Evolutionary conservation across 305 asterid genomes (phyloP).

Genomic region (Coffea humblotiana): DNA sequence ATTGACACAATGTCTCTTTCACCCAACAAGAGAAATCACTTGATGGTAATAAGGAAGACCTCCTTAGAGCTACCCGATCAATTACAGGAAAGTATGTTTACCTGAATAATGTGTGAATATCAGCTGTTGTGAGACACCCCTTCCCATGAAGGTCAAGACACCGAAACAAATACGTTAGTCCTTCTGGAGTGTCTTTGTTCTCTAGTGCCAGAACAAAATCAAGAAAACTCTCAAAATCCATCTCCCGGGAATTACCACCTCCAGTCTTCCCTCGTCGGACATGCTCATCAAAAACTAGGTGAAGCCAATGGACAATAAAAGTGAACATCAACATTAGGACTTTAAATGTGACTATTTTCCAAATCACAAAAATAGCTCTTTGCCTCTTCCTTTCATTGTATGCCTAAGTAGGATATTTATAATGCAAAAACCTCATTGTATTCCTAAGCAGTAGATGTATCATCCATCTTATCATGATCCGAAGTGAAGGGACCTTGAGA

Average conservation of each 20-base stretch:
- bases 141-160: constrained; percentile 95
- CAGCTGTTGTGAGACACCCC: constrained; percentile 90
- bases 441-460: neutral
- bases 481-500: neutral
- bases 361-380: neutral
- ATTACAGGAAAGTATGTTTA: constrained; percentile 21
- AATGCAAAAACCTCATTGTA: neutral
- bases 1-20: constrained; percentile 3
- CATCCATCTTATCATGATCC: neutral
- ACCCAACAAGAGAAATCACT: constrained; percentile 4
- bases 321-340: neutral
- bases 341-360: neutral
- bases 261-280: constrained; percentile 91
- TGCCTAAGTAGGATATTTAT: neutral
- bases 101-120: constrained; percentile 94
- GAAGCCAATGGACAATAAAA: constrained; percentile 10
- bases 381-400: neutral
- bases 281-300: constrained; percentile 90
- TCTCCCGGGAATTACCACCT: constrained; percentile 84
- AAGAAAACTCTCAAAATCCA: constrained; percentile 94
- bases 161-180: constrained; percentile 82
- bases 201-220: constrained; percentile 94
- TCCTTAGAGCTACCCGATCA: neutral
- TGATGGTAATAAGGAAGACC: neutral
- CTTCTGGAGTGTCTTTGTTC: constrained; percentile 96